phyloP scores from a whole-genome alignment of 192 early-diverging fungal species.

The Entomortierella parvispora region DNA sequence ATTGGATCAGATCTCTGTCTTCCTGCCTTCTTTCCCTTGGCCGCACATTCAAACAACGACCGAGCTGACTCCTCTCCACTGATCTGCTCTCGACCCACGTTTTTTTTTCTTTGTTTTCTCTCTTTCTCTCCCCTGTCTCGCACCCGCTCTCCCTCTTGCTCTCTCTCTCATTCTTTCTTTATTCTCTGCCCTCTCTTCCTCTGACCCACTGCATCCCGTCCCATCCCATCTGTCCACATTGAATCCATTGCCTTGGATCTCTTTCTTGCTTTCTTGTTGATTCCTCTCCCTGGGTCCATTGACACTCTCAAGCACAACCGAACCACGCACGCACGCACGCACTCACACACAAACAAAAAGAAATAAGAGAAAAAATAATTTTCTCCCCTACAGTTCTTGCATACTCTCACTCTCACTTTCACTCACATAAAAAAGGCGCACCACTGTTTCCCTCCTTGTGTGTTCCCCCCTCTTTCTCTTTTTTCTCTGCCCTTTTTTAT shows the following conservation, averaged over 20 bases:
- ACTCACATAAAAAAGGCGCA: not conserved
- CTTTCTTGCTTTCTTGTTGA: not conserved
- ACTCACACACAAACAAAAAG: not conserved
- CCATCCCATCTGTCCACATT: not conserved
- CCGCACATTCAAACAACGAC: not conserved
- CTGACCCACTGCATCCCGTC: not conserved
- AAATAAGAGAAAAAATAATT: not conserved
- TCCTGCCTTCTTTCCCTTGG: not conserved
- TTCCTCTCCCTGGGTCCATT: not conserved
- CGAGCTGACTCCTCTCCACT: no score
- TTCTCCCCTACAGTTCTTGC: not conserved
- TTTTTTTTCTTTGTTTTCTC: not conserved
- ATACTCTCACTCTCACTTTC: not conserved
- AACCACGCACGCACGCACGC: not conserved
- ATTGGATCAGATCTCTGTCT: not conserved
- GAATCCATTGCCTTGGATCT: no score
- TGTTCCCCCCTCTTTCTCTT: not conserved
- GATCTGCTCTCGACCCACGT: constrained; percentile 2
- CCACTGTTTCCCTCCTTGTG: not conserved
- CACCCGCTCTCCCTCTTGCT: not conserved
- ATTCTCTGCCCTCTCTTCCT: not conserved
- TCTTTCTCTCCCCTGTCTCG: not conserved
- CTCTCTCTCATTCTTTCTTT: not conserved
- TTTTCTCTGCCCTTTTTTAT: not conserved
- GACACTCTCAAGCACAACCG: no score